phyloP scores from a whole-genome alignment of 1,139 yeast genomes.

The Neolecta irregularis region DNA sequence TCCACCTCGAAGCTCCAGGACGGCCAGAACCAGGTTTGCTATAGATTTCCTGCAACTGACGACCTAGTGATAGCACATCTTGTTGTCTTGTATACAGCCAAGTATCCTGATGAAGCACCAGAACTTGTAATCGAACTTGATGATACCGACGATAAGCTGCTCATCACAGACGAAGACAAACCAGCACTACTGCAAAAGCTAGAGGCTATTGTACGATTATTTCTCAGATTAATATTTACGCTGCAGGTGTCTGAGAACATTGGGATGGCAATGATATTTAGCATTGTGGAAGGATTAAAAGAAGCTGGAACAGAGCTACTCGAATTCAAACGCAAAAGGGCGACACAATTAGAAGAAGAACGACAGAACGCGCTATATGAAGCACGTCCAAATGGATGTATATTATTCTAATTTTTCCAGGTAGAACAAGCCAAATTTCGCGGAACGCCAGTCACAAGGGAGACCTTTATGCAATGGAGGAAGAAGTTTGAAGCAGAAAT shows the following conservation, averaged over 20 bases:
- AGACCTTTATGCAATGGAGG: slow-evolving; percentile 59
- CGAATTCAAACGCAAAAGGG: slow-evolving; percentile 35
- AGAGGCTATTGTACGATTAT: too few relatives aligned
- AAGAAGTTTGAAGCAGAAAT: slow-evolving; percentile 38
- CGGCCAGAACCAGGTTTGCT: neutral
- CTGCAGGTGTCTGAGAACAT: slow-evolving; percentile 46
- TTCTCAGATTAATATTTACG: too few relatives aligned
- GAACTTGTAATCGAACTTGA: slow-evolving; percentile 5
- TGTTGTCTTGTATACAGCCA: slow-evolving; percentile 5
- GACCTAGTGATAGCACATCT: slow-evolving; percentile 5
- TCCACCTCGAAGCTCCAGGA: neutral
- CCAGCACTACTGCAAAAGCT: slow-evolving; percentile 35
- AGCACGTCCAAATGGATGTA: slow-evolving; percentile 37
- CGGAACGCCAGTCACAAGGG: slow-evolving; percentile 67
- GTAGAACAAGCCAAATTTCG: slow-evolving; percentile 55
- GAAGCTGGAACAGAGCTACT: slow-evolving; percentile 61
- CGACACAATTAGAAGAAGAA: too few relatives aligned
- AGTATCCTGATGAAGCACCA: slow-evolving; percentile 8
- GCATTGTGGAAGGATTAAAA: slow-evolving; percentile 56
- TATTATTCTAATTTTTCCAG: too few relatives aligned
- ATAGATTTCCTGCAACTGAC: slow-evolving; percentile 1
- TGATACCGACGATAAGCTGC: slow-evolving; percentile 26
- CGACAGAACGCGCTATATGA: slow-evolving; percentile 37
- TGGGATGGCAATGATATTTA: slow-evolving; percentile 79
- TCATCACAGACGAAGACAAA: slow-evolving; percentile 29